Base-by-base conservation (phyloP, 352 stramenopile species). In the Plasmopara viticola region DNA sequence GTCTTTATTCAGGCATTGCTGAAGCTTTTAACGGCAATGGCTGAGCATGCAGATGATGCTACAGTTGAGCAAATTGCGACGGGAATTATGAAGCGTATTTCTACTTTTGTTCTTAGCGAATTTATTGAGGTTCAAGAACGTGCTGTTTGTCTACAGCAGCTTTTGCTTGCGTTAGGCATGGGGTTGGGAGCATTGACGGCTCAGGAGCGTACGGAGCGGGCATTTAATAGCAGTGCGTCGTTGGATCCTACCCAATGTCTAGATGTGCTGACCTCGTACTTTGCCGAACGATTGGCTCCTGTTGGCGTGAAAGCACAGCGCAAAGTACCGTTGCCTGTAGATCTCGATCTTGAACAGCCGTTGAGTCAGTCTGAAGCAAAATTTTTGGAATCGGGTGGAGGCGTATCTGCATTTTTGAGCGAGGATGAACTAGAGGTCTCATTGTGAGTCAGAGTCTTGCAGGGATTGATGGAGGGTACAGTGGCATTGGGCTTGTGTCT, bases 111-210 rank as follows among this genome's bases (percentile, higher is more conserved):
- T 39, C 78, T 96, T 51, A 97, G 85, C 45, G 79, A 91, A 40
- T 82, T 97, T 66, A 86, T 96, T 30, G 91, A 98, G 68, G 95
- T 99, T 9, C 88, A 98, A 64, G 96, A 99, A 69, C 83, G 95
- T 55, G 87, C 94, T 9, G 88, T 95, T 31, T 90, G 85, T 17
- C 42, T 90, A n/a, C 72, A 90, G 55, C 74, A 89, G 56, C 72
- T 88, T 12, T 54, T 88, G 51, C 53, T 87, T 28, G 68, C 74
- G 13, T 64, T 90, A 15, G 64, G 71, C 12, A 75, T 90, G 18
- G 84, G 84, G 9, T 62, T 80, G 20, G 69, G 63, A 29, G 68
- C 77, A 5, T 48, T 94, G 10, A 78, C 60, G 3, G 51, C 73
- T 5, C 74, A 90, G 34, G 77, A 87, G 46, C 78, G 84, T 25